phyloP scores from a whole-genome alignment of 768 basidiomycete genomes.

The Pleurotus platypus region DNA sequence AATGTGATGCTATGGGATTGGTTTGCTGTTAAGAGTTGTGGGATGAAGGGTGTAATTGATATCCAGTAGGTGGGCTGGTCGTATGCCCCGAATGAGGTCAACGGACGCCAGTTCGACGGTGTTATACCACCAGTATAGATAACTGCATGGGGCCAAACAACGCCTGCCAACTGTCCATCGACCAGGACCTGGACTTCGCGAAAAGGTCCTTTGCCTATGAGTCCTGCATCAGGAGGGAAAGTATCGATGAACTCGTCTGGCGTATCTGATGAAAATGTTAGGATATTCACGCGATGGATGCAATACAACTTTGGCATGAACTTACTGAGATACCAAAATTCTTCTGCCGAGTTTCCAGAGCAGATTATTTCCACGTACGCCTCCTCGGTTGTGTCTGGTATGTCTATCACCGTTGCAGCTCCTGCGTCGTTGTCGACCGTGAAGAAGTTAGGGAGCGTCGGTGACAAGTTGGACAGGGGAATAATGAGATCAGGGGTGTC shows the following conservation, averaged over 20 bases:
- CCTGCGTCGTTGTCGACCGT: slow-evolving; percentile 21
- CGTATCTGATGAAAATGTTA: slow-evolving; percentile 36
- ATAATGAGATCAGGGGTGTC: slow-evolving; percentile 49
- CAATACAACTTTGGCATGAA: neutral
- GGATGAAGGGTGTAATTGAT: slow-evolving; percentile 61
- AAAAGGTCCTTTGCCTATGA: slow-evolving; percentile 52
- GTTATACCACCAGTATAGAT: slow-evolving; percentile 64
- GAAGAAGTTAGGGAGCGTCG: slow-evolving; percentile 40
- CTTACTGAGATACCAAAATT: slow-evolving; percentile 55
- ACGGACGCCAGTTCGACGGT: slow-evolving; percentile 45
- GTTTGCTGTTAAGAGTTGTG: slow-evolving; percentile 34
- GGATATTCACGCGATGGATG: neutral
- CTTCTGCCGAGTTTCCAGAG: slow-evolving; percentile 58
- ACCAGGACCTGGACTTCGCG: slow-evolving; percentile 59
- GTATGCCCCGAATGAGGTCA: slow-evolving; percentile 61
- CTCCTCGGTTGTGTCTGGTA: slow-evolving; percentile 50
- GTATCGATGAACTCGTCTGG: slow-evolving; percentile 45
- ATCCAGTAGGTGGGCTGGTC: slow-evolving; percentile 63
- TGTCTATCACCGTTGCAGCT: slow-evolving; percentile 37
- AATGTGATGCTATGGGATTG: slow-evolving; percentile 51
- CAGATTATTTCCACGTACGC: slow-evolving; percentile 59
- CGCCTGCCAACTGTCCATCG: slow-evolving; percentile 50
- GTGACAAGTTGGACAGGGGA: slow-evolving; percentile 51
- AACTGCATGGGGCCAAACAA: slow-evolving; percentile 49
- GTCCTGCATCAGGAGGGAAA: slow-evolving; percentile 40